Base-by-base conservation (phyloP, 495 filamentous ascomycete species). In the Apiosordaria backusii region DNA sequence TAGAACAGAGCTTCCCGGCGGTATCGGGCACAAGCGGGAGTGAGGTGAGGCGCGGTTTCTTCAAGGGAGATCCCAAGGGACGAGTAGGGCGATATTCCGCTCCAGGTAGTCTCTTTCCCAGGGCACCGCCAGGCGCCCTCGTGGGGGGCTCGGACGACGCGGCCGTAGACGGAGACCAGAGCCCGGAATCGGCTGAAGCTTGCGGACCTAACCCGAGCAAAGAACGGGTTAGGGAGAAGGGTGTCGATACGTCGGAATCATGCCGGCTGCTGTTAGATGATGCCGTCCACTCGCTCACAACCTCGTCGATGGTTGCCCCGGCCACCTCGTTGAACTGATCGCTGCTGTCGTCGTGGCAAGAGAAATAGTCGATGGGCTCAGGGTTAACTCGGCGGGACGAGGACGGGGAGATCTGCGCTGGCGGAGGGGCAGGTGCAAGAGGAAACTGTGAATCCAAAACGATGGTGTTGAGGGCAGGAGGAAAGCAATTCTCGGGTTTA, bases 31-130 rank as follows among this genome's bases (percentile, higher is more conserved):
- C 62, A 23, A 72, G 60, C 24, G 74, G 72, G 24, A 72, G 69
- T 10, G 65, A 57, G 60, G 77, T 66, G 61, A 74, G 72, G 2
- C 70, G 74, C 25, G 68, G 60, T 40, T 72, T 71, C 57, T 74
- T 74, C 57, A 63, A 55, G 4, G 71, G 75, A 18, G 66, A 72
- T 52, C 66, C 71, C 19, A 67, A 26, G 10, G 63, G 52, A 26
- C 26, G 64, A 26, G 52, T 50, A 21, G 60, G 55, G 54, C 10
- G 62, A 54, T 63, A 63, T 18, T 67, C 65, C 55, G 52, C 53
- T 9, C 53, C 63, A 22, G 65, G 59, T 7, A 61, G 60, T 25
- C 71, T 64, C 67, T 73, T 73, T 40, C 67, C 67, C 26, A 55
- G 24, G 29, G 61, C 16, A 19, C 52, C 65, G 23, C 57, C 18